Base-by-base conservation (phyloP, 495 filamentous ascomycete species). In the Daldinia childiae region DNA sequence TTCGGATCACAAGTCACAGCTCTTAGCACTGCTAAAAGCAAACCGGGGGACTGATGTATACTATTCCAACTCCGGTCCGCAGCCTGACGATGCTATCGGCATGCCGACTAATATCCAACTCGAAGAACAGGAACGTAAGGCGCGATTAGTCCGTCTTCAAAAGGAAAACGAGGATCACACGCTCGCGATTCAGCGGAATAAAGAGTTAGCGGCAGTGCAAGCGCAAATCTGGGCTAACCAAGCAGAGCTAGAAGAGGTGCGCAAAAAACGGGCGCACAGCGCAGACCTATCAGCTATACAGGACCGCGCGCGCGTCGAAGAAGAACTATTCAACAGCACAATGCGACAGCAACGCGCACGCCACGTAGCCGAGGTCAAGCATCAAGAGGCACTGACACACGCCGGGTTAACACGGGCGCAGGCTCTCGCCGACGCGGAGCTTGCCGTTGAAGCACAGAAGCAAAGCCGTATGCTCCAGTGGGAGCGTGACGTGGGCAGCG, bases 41-140 rank as follows among this genome's bases (percentile, higher is more conserved):
- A 83, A 83, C 65, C 82, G 83, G 30, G 79, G 77, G 24, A 72
- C 45, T 8, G 82, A 86, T 58, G 80, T 83, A 24, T 86, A 79
- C 66, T 86, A 84, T 70, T 82, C 82, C 50, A 81, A 83, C 68
- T 74, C 75, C 6, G 82, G 81, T 7, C 76, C 80, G 4, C 83
- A 85, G 59, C 83, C 83, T 19, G 77, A 79, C 7, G 82, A 78
- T 36, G 78, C 80, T 1, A 58, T 83, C 38, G 82, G 82, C 38
- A 75, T 85, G 45, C 83, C 83, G 0, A 62, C 78, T 1, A 79
- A 81, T 1, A 78, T 85, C n/a, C 76, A 80, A 9, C 73, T 75
- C 4, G 80, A 81, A 50, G 83, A 85, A 45, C 78, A 81, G 9
- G 76, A 83, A 54, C 83, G 83, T 8, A 76, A 76, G 29, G 78